Conservation (phyloP, 331 rosid species). For the Acacia concinna region DNA sequence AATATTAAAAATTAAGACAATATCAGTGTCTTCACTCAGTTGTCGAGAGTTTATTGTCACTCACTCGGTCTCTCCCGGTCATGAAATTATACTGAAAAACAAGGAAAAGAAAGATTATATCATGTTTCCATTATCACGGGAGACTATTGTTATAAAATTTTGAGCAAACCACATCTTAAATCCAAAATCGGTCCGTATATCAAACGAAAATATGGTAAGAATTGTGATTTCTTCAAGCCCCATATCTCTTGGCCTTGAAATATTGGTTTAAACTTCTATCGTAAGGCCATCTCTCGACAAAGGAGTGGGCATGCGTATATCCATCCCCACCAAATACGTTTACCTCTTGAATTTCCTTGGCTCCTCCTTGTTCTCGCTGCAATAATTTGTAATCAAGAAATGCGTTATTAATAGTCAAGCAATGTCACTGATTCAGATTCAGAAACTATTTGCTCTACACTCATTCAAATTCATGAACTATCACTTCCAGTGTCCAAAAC, state of each 20-base stretch:
- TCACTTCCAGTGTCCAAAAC: not conserved
- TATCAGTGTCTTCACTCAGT: not conserved
- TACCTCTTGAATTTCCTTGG: conserved; percentile 32
- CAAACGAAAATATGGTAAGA: not conserved
- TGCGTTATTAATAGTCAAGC: not conserved
- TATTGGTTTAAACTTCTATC: not conserved
- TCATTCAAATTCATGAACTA: not conserved
- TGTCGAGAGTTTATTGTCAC: not conserved
- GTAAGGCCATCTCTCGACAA: conserved; percentile 22
- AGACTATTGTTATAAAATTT: conserved; percentile 6
- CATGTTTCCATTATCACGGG: conserved; percentile 23
- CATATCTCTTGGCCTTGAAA: not conserved
- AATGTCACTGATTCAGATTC: conserved; percentile 14
- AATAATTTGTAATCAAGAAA: conserved; percentile 29
- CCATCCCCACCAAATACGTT: conserved; percentile 18
- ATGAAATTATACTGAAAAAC: not conserved
- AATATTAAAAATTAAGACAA: not conserved
- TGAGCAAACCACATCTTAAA: conserved; percentile 12
- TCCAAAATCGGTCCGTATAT: not conserved
- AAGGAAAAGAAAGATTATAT: not conserved
- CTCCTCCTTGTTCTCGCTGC: conserved; percentile 43
- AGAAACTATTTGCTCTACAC: not conserved
- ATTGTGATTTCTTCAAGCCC: not conserved
- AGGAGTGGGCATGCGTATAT: not conserved
- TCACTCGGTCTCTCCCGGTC: not conserved